Conservation (phyloP, 345 rosid genomes). For the Nasturtium officinale region DNA sequence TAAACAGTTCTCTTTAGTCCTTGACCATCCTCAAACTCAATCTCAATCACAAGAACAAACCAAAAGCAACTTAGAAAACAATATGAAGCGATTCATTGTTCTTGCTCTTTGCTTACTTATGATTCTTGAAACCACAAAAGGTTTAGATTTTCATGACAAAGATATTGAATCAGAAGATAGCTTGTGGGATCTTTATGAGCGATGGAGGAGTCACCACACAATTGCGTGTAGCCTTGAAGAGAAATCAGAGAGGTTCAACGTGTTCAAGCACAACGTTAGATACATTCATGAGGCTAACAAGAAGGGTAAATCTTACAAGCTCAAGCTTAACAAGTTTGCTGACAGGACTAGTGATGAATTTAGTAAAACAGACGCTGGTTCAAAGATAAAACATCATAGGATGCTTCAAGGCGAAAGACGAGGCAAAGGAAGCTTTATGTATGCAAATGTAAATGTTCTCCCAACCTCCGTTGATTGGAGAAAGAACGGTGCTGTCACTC, state of each 20-base stretch:
- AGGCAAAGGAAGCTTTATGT: slow-evolving; percentile 56
- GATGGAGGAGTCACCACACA: slow-evolving; percentile 89
- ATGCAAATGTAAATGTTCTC: slow-evolving; percentile 47
- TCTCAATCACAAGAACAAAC: slow-evolving; percentile 28
- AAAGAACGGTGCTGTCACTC: slow-evolving; percentile 70
- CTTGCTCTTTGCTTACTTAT: slow-evolving; percentile 48
- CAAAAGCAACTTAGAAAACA: background rate
- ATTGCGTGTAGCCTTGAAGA: slow-evolving; percentile 65
- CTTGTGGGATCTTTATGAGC: slow-evolving; percentile 76
- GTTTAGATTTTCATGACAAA: slow-evolving; percentile 71
- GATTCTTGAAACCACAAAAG: slow-evolving; percentile 46
- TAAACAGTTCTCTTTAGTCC: slow-evolving; percentile 5
- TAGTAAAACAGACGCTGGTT: slow-evolving; percentile 57
- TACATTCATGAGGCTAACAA: slow-evolving; percentile 75
- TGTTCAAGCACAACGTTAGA: slow-evolving; percentile 71
- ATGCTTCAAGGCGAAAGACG: slow-evolving; percentile 58
- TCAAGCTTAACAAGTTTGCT: slow-evolving; percentile 84
- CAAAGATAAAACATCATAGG: slow-evolving; percentile 71
- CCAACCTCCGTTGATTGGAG: slow-evolving; percentile 78
- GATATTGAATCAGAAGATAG: slow-evolving; percentile 69
- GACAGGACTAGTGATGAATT: slow-evolving; percentile 88
- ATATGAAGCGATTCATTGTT: slow-evolving; percentile 42
- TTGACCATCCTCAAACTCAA: slow-evolving; percentile 8
- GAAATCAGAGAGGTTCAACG: slow-evolving; percentile 70
- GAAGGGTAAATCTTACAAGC: slow-evolving; percentile 70